Evolutionary conservation across 139 green algal genomes (phyloP).

Genomic region (Haematococcus sp.): DNA sequence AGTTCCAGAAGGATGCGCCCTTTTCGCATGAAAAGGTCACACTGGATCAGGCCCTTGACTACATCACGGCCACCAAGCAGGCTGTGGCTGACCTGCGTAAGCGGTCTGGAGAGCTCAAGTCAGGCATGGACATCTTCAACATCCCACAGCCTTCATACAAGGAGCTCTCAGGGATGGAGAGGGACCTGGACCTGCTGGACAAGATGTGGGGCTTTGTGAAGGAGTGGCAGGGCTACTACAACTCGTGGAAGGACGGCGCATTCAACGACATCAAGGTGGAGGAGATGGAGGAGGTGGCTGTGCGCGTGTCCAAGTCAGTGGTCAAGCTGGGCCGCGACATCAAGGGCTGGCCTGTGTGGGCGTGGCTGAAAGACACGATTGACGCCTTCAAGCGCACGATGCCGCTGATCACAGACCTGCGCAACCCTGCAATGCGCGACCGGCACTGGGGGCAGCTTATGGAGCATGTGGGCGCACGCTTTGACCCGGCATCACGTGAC

Average conservation of each 20-base stretch:
- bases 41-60: slow-evolving; percentile 26
- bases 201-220: slow-evolving; percentile 69
- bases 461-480: slow-evolving; percentile 42
- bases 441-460: slow-evolving; percentile 84
- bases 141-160: slow-evolving; percentile 76
- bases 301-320: slow-evolving; percentile 63
- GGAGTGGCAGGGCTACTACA: slow-evolving; percentile 77
- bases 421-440: slow-evolving; percentile 77
- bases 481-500: slow-evolving; percentile 59
- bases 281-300: slow-evolving; percentile 77
- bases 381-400: slow-evolving; percentile 90
- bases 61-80: slow-evolving; percentile 39
- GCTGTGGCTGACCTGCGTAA: slow-evolving; percentile 21
- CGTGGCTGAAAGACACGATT: slow-evolving; percentile 67
- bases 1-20: slow-evolving; percentile 61
- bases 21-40: slow-evolving; percentile 37
- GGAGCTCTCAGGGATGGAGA: slow-evolving; percentile 58
- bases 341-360: slow-evolving; percentile 73
- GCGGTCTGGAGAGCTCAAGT: slow-evolving; percentile 62
- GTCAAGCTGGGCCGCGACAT: slow-evolving; percentile 78
- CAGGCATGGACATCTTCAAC: slow-evolving; percentile 86
- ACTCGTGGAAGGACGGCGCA: slow-evolving; percentile 75
- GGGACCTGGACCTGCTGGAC: slow-evolving; percentile 71
- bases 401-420: slow-evolving; percentile 85
- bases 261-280: slow-evolving; percentile 81